Evolutionary conservation across 768 basidiomycete genomes (phyloP).

Genomic region (Paxillus rubicundulus): DNA sequence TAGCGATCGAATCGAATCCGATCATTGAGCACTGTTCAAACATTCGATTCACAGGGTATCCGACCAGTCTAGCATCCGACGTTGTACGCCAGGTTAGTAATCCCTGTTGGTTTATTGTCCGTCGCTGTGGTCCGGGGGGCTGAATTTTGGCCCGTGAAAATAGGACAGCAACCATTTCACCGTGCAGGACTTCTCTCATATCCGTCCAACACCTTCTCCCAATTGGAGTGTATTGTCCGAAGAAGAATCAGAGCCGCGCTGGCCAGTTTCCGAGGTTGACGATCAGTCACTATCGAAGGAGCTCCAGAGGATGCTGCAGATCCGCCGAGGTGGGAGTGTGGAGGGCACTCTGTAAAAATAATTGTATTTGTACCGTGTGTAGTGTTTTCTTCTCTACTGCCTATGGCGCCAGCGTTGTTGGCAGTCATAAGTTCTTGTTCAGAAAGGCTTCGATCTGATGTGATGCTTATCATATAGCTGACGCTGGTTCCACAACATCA

Average conservation of each 20-base stretch:
- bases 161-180: slow-evolving; percentile 41
- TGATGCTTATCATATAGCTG: background rate
- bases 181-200: slow-evolving; percentile 86
- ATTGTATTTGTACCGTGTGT: background rate
- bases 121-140: background rate
- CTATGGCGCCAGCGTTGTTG: background rate
- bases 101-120: background rate
- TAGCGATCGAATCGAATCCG: slow-evolving; percentile 67
- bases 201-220: slow-evolving; percentile 71
- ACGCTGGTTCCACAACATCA: background rate
- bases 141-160: background rate
- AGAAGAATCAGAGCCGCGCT: slow-evolving; percentile 13
- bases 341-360: background rate
- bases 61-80: slow-evolving; percentile 26
- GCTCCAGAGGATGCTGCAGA: slow-evolving; percentile 18
- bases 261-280: slow-evolving; percentile 22
- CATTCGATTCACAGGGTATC: slow-evolving; percentile 67
- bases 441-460: background rate
- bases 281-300: slow-evolving; percentile 14
- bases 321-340: background rate
- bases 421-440: background rate
- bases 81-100: slow-evolving; percentile 14
- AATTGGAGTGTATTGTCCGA: slow-evolving; percentile 50
- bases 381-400: background rate
- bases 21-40: slow-evolving; percentile 72